phyloP scores from a whole-genome alignment of 352 stramenopile genomes.

The Phytophthora sp. region DNA sequence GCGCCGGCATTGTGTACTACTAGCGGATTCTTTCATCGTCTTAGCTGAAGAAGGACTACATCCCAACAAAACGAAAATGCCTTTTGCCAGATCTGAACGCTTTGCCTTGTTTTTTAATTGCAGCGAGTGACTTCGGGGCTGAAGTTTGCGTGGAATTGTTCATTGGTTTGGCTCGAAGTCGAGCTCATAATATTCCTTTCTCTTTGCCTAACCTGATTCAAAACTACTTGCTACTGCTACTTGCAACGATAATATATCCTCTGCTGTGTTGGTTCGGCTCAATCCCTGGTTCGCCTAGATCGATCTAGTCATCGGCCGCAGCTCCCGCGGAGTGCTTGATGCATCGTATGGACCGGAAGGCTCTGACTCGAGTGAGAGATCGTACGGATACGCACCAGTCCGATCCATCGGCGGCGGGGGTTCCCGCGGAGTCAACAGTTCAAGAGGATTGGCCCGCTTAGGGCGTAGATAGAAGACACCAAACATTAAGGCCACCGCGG shows the following conservation, averaged over 20 bases:
- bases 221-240: conserved; percentile 24
- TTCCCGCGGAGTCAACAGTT: conserved; percentile 26
- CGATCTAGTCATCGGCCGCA: conserved; percentile 8
- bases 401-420: conserved; percentile 25
- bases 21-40: conserved; percentile 18
- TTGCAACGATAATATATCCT: conserved; percentile 1
- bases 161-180: neutral
- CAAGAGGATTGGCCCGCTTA: conserved; percentile 26
- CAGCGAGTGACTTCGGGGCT: too few relatives aligned
- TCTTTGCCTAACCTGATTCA: conserved; percentile 10
- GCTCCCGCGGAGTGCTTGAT: conserved; percentile 33
- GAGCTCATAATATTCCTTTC: conserved; percentile 20
- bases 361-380: conserved; percentile 29
- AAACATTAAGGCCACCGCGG: conserved; percentile 34
- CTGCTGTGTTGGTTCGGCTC: neutral
- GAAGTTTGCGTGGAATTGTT: neutral
- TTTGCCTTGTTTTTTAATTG: neutral
- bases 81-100: conserved; percentile 15
- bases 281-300: conserved; percentile 15
- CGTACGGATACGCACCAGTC: conserved; percentile 29
- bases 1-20: conserved; percentile 36
- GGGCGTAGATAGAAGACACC: conserved; percentile 40
- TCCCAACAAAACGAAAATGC: conserved; percentile 20
- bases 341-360: conserved; percentile 33
- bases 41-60: conserved; percentile 10